Conservation (phyloP, 495 filamentous ascomycete species). For the Penicillium subrubescens region DNA sequence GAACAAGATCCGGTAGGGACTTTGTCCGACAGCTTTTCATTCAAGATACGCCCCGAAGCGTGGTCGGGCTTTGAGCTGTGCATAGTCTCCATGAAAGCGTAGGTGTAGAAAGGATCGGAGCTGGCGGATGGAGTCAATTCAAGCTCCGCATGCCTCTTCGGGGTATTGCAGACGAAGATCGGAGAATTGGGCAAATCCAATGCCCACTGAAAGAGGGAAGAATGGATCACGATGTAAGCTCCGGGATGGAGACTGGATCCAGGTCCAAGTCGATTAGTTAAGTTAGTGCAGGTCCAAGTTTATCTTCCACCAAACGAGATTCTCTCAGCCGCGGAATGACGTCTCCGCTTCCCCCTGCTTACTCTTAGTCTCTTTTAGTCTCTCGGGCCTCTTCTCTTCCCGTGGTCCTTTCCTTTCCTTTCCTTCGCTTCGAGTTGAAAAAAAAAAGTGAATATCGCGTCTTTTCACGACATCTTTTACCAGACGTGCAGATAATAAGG, state of each 20-base stretch:
- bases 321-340: conserved; percentile 37
- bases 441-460: not conserved
- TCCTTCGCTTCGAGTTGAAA: too few relatives aligned
- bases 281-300: conserved; percentile 5
- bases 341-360: conserved; percentile 21
- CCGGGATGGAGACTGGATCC: conserved; percentile 7
- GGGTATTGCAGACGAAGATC: not conserved
- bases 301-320: conserved; percentile 12
- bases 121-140: conserved; percentile 19
- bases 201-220: not conserved
- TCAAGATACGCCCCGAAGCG: conserved; percentile 14
- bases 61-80: conserved; percentile 19
- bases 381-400: not conserved
- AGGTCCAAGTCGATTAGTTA: not conserved
- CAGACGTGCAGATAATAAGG: not conserved
- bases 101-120: conserved; percentile 11
- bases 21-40: conserved; percentile 27
- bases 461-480: not conserved
- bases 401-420: not conserved
- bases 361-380: not conserved
- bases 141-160: conserved; percentile 13
- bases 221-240: conserved; percentile 6
- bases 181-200: not conserved
- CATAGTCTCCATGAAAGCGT: conserved; percentile 20
- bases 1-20: conserved; percentile 10